Evolutionary conservation across 177 flowering plant species (phyloP).

Genomic region (Vitis hybrid): DNA sequence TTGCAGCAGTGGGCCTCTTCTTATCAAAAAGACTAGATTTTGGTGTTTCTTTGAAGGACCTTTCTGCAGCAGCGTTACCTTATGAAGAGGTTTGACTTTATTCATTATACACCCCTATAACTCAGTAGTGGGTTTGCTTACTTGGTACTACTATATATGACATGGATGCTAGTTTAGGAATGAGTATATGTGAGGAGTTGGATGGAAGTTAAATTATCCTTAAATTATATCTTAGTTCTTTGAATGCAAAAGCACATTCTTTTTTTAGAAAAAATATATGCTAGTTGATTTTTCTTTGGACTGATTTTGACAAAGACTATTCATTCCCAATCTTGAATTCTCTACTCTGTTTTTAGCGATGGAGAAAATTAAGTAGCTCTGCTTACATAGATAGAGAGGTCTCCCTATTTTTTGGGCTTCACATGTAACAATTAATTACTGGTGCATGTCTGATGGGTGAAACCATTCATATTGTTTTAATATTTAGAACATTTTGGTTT

Average conservation of each 20-base stretch:
- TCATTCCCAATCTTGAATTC: too few relatives aligned
- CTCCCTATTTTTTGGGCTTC: neutral
- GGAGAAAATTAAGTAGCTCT: too few relatives aligned
- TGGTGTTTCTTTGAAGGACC: constrained; percentile 89
- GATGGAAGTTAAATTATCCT: neutral
- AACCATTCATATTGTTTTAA: too few relatives aligned
- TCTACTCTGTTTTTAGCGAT: too few relatives aligned
- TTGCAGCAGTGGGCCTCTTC: constrained; percentile 77
- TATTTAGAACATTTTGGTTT: neutral
- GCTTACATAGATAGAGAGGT: neutral
- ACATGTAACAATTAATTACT: too few relatives aligned
- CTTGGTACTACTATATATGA: too few relatives aligned
- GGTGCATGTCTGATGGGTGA: too few relatives aligned
- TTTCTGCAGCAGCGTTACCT: constrained; percentile 75
- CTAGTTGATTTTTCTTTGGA: neutral
- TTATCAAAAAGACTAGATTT: constrained; percentile 65
- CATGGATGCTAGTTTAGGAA: neutral
- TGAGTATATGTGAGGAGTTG: neutral
- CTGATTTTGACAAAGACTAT: too few relatives aligned
- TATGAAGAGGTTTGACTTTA: constrained; percentile 69
- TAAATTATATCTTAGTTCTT: neutral
- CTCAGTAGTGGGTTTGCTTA: neutral
- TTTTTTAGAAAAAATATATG: neutral
- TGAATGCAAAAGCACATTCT: neutral
- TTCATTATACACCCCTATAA: neutral